Percentiles rank a stretch among this genome's conserved stretches.
Conservation (phyloP, 495 filamentous ascomycete genomes). For the Penicillium desertorum region DNA sequence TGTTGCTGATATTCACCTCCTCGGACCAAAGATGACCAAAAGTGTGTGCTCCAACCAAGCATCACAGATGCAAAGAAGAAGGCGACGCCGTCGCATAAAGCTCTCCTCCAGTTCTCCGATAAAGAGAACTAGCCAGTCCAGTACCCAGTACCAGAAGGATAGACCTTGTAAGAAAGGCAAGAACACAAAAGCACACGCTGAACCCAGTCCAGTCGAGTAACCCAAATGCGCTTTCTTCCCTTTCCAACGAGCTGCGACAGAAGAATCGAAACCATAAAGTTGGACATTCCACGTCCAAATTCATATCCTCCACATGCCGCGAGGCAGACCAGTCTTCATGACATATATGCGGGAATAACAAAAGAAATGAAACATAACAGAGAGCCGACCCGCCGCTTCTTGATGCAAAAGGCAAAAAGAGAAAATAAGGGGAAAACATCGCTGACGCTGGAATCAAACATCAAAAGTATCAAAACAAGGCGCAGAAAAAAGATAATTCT, state of each 20-base stretch:
- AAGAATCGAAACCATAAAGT: slow-evolving; percentile 40
- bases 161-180: slow-evolving; percentile 25
- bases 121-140: slow-evolving; percentile 38
- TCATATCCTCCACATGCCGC: slow-evolving; percentile 54
- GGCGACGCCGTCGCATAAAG: slow-evolving; percentile 23
- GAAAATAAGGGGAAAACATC: slow-evolving; percentile 18
- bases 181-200: slow-evolving; percentile 11
- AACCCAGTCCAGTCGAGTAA: slow-evolving; percentile 24
- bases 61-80: slow-evolving; percentile 44
- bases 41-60: slow-evolving; percentile 22
- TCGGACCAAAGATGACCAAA: slow-evolving; percentile 14
- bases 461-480: slow-evolving; percentile 26
- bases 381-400: slow-evolving; percentile 56
- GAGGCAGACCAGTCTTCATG: slow-evolving; percentile 62
- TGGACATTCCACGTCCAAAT: slow-evolving; percentile 54
- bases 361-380: slow-evolving; percentile 39
- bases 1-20: slow-evolving; percentile 11
- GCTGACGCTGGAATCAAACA: slow-evolving; percentile 42
- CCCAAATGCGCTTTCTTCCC: slow-evolving; percentile 7
- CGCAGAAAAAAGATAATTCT: slow-evolving; percentile 34
- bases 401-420: slow-evolving; percentile 41
- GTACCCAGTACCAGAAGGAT: slow-evolving; percentile 47
- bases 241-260: slow-evolving; percentile 35
- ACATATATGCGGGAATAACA: slow-evolving; percentile 46
- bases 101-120: slow-evolving; percentile 32